These are phyloP conservation scores for Cyphellophora attinorum DNA, from an alignment of 2,329 filamentous ascomycete genomes.

Conservation along the genomic window DNA sequence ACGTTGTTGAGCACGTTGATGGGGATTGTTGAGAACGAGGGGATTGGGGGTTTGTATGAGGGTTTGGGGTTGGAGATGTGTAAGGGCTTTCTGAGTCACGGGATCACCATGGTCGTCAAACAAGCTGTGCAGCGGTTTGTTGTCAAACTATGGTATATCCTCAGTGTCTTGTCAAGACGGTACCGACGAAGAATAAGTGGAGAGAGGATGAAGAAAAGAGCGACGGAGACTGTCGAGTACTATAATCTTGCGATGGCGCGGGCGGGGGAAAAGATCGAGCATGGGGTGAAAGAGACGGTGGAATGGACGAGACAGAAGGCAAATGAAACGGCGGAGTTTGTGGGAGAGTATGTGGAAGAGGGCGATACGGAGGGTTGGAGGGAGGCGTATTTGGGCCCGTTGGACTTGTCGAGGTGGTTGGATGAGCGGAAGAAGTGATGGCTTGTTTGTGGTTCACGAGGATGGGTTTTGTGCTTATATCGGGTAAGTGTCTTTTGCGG, in stretches of 20 bases:
- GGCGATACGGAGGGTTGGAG: constrained; percentile 30
- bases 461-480: no score
- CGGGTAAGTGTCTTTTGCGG: no score
- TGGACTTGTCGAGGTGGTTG: constrained; percentile 15
- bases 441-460: no score
- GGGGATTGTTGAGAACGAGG: constrained; percentile 52
- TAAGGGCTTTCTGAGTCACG: constrained; percentile 78
- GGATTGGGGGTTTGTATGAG: constrained; percentile 60
- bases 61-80: constrained; percentile 67
- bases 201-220: constrained; percentile 26
- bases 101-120: constrained; percentile 79
- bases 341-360: constrained; percentile 35
- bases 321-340: constrained; percentile 35
- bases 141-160: constrained; percentile 60
- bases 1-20: constrained; percentile 57
- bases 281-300: constrained; percentile 15
- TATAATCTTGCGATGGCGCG: constrained; percentile 30
- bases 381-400: constrained; percentile 26
- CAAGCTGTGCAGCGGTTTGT: constrained; percentile 64
- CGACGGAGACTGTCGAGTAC: constrained; percentile 28
- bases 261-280: constrained; percentile 24
- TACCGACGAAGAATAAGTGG: constrained; percentile 30
- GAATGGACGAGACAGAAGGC: constrained; percentile 14
- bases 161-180: constrained; percentile 38
- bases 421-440: constrained; percentile 7